These are phyloP conservation scores for Aspergillus cavernicola DNA, from an alignment of 495 filamentous ascomycete genomes.

Conservation along the genomic window DNA sequence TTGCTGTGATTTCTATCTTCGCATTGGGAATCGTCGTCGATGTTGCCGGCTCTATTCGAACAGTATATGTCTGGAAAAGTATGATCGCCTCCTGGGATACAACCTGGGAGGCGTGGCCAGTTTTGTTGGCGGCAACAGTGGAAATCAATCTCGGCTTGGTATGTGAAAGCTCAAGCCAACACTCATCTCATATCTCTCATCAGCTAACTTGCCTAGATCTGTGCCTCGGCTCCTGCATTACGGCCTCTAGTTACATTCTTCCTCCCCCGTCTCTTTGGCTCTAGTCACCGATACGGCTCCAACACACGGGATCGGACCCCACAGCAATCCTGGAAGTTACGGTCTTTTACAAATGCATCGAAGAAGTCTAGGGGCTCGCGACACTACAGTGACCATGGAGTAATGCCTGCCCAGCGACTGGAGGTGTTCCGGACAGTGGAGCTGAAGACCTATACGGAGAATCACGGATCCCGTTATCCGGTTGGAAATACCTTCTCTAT, in stretches of 20 bases:
- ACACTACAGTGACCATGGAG: not conserved
- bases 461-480: not conserved
- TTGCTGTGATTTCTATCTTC: constrained; percentile 57
- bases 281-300: constrained; percentile 18
- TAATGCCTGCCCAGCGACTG: constrained; percentile 8
- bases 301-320: constrained; percentile 19
- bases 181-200: not conserved
- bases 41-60: constrained; percentile 53
- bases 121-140: constrained; percentile 49
- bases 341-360: constrained; percentile 19
- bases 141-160: constrained; percentile 61
- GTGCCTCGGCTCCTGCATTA: constrained; percentile 52
- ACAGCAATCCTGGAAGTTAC: constrained; percentile 28
- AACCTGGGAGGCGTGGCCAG: constrained; percentile 52
- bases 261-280: constrained; percentile 37
- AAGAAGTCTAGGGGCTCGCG: constrained; percentile 12
- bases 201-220: constrained; percentile 35
- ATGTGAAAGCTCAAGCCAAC: constrained; percentile 18
- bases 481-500: constrained; percentile 1
- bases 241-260: constrained; percentile 49
- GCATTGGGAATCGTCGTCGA: constrained; percentile 55
- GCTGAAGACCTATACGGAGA: constrained; percentile 4
- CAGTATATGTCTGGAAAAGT: constrained; percentile 48
- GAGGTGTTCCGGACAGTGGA: constrained; percentile 21
- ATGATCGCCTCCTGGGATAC: constrained; percentile 47